phyloP scores from a whole-genome alignment of 129 eudicot species.

The Deinandra increscens region DNA sequence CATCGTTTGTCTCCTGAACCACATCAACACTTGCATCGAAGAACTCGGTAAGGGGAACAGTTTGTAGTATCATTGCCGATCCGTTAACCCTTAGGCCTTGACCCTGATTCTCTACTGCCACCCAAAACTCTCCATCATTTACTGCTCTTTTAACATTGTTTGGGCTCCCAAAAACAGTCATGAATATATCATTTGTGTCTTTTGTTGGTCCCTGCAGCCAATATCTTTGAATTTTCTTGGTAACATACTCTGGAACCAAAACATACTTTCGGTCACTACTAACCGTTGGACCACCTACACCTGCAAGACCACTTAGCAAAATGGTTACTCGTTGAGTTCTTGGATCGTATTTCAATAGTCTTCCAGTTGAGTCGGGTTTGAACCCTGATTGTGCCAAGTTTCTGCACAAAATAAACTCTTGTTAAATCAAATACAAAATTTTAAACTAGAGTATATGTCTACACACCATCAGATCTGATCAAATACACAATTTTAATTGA shows the following conservation, averaged over 20 bases:
- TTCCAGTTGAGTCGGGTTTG: slow-evolving; percentile 37
- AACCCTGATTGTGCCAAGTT: slow-evolving; percentile 16
- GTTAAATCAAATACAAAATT: too few species aligned
- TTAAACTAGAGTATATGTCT: too few species aligned
- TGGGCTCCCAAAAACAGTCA: slow-evolving; percentile 20
- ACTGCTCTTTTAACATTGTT: slow-evolving; percentile 21
- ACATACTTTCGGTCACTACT: slow-evolving; percentile 26
- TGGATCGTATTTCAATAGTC: slow-evolving; percentile 30
- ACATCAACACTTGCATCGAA: neutral
- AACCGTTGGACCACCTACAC: slow-evolving; percentile 30
- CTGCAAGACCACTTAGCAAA: slow-evolving; percentile 24
- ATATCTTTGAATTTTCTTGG: slow-evolving; percentile 19
- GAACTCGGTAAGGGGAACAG: slow-evolving; percentile 18
- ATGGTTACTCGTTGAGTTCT: slow-evolving; percentile 7
- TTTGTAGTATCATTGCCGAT: slow-evolving; percentile 26
- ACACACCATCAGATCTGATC: too few species aligned
- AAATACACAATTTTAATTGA: too few species aligned
- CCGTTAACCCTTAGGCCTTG: slow-evolving; percentile 28
- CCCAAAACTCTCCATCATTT: slow-evolving; percentile 32
- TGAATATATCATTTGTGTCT: slow-evolving; percentile 24
- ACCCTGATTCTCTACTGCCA: slow-evolving; percentile 15
- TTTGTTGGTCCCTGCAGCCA: slow-evolving; percentile 29
- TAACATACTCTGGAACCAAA: slow-evolving; percentile 26
- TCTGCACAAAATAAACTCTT: slow-evolving; percentile 19
- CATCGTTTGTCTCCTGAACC: slow-evolving; percentile 29